Evolutionary conservation across 2,329 filamentous ascomycete genomes (phyloP), one percentile per base, ranked within the genome.

Genomic region (Colletotrichum shisoi): DNA sequence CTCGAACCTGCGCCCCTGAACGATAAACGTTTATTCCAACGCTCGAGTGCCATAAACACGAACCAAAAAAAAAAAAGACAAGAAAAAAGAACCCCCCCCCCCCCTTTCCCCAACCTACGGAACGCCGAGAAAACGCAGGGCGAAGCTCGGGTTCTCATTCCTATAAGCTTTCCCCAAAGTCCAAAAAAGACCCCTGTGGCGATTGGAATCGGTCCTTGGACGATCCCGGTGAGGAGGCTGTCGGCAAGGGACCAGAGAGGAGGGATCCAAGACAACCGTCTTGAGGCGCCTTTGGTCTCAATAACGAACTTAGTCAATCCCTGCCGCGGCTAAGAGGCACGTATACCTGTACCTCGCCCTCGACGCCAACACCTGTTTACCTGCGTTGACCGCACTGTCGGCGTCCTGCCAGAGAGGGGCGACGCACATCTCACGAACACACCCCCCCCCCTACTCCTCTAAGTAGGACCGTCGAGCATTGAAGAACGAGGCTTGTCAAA

Each of bases 251-350:
- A 56, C 24, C 39, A n/a, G 27, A 24, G 19, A 12, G 8, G 19
- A 13, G 13, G 37, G 37, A 57, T 19, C 39, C 57, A 49, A 40
- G n/a, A 39, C 34, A 8, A n/a, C 57, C 13, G 13, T 42, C 54
- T 58, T 64, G 65, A 64, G 15, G 49, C 64, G 65, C 24, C 48
- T 67, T 45, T 49, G 48, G 64, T 67, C 65, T 64, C 64, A 60
- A 49, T 21, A 24, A 24, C 5, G 40, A 48, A 49, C 46, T 13
- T 59, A 34, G 64, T 44, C 13, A 11, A n/a, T 17, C 57, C 57
- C 37, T 3, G 57, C 34, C n/a, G 6, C 15, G 12, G 27, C 13
- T 1, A 6, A 3, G 39, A 21, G 45, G 54, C 31, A 15, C 2
- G 7, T 51, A 27, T 37, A 5, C 27, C 42, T 51, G 21, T 37